Conservation (phyloP, 1,284 basidiomycete genomes). For the Pascua sp. region DNA sequence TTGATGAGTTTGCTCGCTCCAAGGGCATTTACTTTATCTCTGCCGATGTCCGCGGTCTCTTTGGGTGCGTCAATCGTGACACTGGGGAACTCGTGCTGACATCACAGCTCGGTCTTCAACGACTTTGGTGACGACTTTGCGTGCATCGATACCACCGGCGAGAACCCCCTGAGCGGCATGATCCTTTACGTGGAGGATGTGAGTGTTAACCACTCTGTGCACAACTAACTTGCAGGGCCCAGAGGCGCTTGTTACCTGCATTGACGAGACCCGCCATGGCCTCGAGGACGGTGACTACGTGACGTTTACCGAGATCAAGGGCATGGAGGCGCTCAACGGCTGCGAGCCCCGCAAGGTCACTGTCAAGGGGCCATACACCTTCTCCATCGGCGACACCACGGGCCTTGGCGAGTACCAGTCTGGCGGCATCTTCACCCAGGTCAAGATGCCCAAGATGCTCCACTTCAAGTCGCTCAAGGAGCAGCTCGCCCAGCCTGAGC, state of each 20-base stretch:
- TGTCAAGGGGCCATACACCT: conserved; percentile 96
- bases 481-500: conserved; percentile 76
- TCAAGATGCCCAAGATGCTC: conserved; percentile 97
- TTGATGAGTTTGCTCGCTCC: conserved; percentile 88
- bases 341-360: conserved; percentile 87
- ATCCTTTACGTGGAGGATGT: conserved; percentile 86
- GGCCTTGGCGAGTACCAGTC: conserved; percentile 73
- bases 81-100: background rate
- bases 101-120: conserved; percentile 77
- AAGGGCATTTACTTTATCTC: conserved; percentile 90
- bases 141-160: conserved; percentile 92
- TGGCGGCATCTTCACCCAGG: conserved; percentile 95
- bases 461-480: conserved; percentile 93
- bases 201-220: conserved; percentile 14
- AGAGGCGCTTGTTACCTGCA: conserved; percentile 89
- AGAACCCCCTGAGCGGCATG: conserved; percentile 91
- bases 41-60: conserved; percentile 88
- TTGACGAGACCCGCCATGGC: conserved; percentile 96
- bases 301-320: conserved; percentile 95
- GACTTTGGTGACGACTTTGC: conserved; percentile 95
- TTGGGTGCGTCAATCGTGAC: conserved; percentile 63
- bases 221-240: conserved; percentile 57
- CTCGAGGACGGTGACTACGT: conserved; percentile 98
- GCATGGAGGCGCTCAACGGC: conserved; percentile 86
- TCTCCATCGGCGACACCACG: conserved; percentile 86